Percentiles rank a stretch among this genome's conserved stretches.
These are phyloP conservation scores for Saccharata proteae DNA, from an alignment of 2,329 filamentous ascomycete genomes.

Conservation along the genomic window DNA sequence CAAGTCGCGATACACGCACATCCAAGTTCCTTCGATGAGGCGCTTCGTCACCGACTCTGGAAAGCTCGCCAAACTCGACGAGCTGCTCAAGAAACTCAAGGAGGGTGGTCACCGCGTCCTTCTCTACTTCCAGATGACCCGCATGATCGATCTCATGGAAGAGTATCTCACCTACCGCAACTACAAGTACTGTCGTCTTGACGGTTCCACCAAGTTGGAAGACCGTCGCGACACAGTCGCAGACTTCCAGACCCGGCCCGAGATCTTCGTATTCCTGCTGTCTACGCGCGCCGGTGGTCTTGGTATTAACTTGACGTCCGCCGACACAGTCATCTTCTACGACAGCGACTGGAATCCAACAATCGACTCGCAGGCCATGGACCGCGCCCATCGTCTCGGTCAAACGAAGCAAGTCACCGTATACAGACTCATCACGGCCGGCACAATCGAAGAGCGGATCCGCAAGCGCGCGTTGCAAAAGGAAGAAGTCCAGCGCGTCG, in stretches of 20 bases:
- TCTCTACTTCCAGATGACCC: conserved; percentile 99
- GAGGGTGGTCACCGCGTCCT: conserved; percentile 85
- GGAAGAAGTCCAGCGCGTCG: conserved; percentile 95
- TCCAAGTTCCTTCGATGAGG: conserved; percentile 88
- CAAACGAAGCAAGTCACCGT: conserved; percentile 95
- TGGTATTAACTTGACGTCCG: conserved; percentile 92
- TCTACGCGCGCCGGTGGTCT: conserved; percentile 94
- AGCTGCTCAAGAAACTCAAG: conserved; percentile 80
- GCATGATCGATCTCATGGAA: conserved; percentile 99
- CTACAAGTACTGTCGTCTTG: conserved; percentile 95
- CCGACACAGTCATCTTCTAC: conserved; percentile 99
- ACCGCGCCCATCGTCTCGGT: conserved; percentile 91
- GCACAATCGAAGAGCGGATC: conserved; percentile 96
- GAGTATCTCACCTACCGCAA: conserved; percentile 98
- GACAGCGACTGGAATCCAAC: conserved; percentile 99
- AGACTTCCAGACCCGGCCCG: conserved; percentile 87
- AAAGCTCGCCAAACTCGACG: conserved; percentile 84
- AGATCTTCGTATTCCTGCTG: conserved; percentile 94
- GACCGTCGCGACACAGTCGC: conserved; percentile 92
- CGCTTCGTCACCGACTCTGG: conserved; percentile 96
- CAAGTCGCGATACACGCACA: conserved; percentile 78
- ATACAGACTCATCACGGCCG: conserved; percentile 90
- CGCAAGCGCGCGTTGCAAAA: conserved; percentile 94
- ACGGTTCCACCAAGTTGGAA: conserved; percentile 94
- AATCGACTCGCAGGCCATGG: conserved; percentile 98